Conservation (phyloP, 2,329 filamentous ascomycete species). For the Paracorniculantispora psalliotae region DNA sequence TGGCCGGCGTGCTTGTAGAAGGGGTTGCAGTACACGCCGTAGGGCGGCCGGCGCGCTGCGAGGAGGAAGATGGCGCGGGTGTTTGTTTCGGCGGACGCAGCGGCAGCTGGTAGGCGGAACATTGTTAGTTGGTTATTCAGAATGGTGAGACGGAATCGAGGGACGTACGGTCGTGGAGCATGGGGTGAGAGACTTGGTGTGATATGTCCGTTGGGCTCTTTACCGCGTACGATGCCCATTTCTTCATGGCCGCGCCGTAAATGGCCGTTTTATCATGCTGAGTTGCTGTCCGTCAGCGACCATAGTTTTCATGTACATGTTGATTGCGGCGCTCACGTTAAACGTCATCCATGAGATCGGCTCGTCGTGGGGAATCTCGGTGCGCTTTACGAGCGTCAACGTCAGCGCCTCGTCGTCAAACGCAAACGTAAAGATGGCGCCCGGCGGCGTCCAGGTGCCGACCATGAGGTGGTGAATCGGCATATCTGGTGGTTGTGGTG, state of each 20-base stretch:
- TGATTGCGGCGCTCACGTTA: conserved; percentile 69
- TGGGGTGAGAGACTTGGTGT: conserved; percentile 68
- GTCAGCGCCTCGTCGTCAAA: conserved; percentile 80
- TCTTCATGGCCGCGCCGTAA: conserved; percentile 90
- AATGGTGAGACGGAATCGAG: background rate
- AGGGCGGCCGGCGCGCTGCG: conserved; percentile 70
- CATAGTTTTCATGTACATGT: no score
- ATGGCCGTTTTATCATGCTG: conserved; percentile 79
- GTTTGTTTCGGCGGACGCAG: conserved; percentile 65
- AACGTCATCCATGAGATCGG: conserved; percentile 94
- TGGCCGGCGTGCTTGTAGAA: conserved; percentile 83
- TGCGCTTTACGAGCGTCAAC: conserved; percentile 71
- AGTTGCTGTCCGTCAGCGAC: background rate
- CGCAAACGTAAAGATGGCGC: conserved; percentile 82
- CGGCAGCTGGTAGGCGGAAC: conserved; percentile 54
- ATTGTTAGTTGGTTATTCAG: background rate
- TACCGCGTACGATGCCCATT: conserved; percentile 79
- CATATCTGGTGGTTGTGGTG: conserved; percentile 42
- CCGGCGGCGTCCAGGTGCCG: conserved; percentile 85
- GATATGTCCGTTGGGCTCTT: conserved; percentile 70
- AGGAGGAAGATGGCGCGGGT: conserved; percentile 87
- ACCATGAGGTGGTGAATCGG: conserved; percentile 83
- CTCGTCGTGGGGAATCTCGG: conserved; percentile 74
- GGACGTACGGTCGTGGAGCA: conserved; percentile 65
- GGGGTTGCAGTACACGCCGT: conserved; percentile 82